Evolutionary conservation across 2,329 filamentous ascomycete genomes (phyloP).

Genomic region (Neofusicoccum cordaticola): DNA sequence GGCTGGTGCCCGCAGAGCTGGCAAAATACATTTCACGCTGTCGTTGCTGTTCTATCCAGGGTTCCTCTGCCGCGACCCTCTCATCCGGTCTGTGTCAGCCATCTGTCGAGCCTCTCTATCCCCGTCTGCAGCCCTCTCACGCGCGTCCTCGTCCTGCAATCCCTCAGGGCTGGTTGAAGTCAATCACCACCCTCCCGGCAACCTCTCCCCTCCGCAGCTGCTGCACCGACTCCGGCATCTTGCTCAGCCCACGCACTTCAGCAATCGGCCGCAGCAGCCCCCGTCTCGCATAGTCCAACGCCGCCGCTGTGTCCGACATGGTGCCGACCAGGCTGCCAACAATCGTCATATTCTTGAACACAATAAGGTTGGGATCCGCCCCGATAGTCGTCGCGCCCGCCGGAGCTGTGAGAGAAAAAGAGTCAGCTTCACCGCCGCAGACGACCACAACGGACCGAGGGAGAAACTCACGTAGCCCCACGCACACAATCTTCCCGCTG

Average conservation of each 20-base stretch:
- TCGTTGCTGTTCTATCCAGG: too few relatives aligned
- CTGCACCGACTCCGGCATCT: slow-evolving; percentile 52
- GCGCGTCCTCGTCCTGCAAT: not conserved
- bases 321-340: slow-evolving; percentile 44
- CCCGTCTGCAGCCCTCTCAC: not conserved
- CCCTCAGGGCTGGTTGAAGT: slow-evolving; percentile 46
- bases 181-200: slow-evolving; percentile 52
- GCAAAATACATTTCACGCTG: too few relatives aligned
- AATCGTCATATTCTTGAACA: slow-evolving; percentile 35
- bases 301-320: slow-evolving; percentile 48
- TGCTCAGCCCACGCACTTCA: slow-evolving; percentile 47
- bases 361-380: slow-evolving; percentile 34
- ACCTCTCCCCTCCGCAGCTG: slow-evolving; percentile 50
- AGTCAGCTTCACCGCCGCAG: too few relatives aligned
- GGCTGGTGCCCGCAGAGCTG: too few relatives aligned
- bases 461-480: slow-evolving; percentile 37
- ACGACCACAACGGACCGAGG: too few relatives aligned
- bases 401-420: not conserved
- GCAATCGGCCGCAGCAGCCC: slow-evolving; percentile 51
- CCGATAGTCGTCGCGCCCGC: slow-evolving; percentile 25
- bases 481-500: slow-evolving; percentile 49
- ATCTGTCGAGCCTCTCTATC: not conserved
- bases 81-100: not conserved
- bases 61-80: too few relatives aligned
- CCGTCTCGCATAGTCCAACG: slow-evolving; percentile 48